phyloP scores from a whole-genome alignment of 768 basidiomycete genomes.

The Russula emetica region DNA sequence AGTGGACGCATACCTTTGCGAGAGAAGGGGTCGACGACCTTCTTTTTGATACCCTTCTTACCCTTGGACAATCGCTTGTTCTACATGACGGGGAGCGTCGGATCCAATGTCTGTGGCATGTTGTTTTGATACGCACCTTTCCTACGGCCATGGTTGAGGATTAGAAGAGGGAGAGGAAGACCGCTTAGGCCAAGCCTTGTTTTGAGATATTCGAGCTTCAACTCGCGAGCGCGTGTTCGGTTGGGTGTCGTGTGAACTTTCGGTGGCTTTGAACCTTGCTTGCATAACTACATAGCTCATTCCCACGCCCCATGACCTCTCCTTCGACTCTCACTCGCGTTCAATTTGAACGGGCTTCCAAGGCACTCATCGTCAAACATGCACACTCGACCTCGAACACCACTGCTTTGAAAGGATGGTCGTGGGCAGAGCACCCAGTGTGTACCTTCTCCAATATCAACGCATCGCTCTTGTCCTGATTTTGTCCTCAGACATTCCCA shows the following conservation, averaged over 20 bases:
- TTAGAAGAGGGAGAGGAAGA: slow-evolving; percentile 38
- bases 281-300: slow-evolving; percentile 44
- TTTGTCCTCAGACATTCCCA: slow-evolving; percentile 29
- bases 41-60: slow-evolving; percentile 99
- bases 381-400: slow-evolving; percentile 1
- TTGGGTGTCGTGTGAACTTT: slow-evolving; percentile 19
- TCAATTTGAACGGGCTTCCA: slow-evolving; percentile 59
- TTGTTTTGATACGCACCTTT: slow-evolving; percentile 52
- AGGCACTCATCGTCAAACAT: slow-evolving; percentile 43
- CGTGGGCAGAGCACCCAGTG: slow-evolving; percentile 58
- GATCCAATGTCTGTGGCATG: not conserved
- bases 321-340: slow-evolving; percentile 50
- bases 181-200: slow-evolving; percentile 48
- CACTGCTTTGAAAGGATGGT: slow-evolving; percentile 42
- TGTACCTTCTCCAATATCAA: slow-evolving; percentile 32
- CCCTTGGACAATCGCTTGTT: slow-evolving; percentile 98
- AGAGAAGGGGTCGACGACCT: slow-evolving; percentile 99
- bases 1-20: slow-evolving; percentile 75
- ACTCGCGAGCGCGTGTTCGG: slow-evolving; percentile 18
- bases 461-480: slow-evolving; percentile 10
- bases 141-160: slow-evolving; percentile 77
- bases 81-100: slow-evolving; percentile 39
- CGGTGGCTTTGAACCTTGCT: slow-evolving; percentile 49
- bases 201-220: slow-evolving; percentile 35
- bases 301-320: slow-evolving; percentile 28